Evolutionary conservation across 306 rosid genomes (phyloP).

Genomic region (Fragaria vesca): DNA sequence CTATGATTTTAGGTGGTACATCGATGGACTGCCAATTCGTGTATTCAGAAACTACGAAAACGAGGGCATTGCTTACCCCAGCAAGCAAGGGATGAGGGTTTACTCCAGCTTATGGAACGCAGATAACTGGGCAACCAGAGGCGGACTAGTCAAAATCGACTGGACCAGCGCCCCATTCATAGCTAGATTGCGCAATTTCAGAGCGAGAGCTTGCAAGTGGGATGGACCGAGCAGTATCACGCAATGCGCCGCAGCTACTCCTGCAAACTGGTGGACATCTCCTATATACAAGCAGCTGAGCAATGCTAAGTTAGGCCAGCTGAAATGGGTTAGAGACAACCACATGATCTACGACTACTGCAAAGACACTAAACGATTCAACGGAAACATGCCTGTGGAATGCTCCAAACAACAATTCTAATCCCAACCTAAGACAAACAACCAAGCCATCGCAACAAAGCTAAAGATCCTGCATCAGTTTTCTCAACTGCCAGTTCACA

Average conservation of each 20-base stretch:
- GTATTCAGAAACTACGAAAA: slow-evolving; percentile 68
- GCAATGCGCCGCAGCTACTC: slow-evolving; percentile 46
- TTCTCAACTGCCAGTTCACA: slow-evolving; percentile 11
- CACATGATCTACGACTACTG: slow-evolving; percentile 79
- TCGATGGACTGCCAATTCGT: slow-evolving; percentile 68
- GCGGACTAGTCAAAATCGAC: slow-evolving; percentile 65
- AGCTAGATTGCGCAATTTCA: slow-evolving; percentile 48
- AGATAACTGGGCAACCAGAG: slow-evolving; percentile 82
- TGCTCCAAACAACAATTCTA: slow-evolving; percentile 52
- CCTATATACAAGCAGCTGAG: slow-evolving; percentile 43
- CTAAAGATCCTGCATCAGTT: not conserved
- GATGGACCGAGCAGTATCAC: slow-evolving; percentile 49
- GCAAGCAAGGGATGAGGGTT: slow-evolving; percentile 71
- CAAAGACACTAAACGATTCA: slow-evolving; percentile 57
- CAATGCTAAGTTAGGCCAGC: slow-evolving; percentile 37
- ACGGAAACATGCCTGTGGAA: slow-evolving; percentile 54
- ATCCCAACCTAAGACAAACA: not conserved
- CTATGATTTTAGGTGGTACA: slow-evolving; percentile 60
- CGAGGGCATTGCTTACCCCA: slow-evolving; percentile 62
- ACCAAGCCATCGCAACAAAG: not conserved
- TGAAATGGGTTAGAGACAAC: slow-evolving; percentile 55
- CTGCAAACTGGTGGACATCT: slow-evolving; percentile 69
- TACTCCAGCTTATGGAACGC: slow-evolving; percentile 75
- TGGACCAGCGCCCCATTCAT: slow-evolving; percentile 70
- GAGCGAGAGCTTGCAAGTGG: slow-evolving; percentile 82